phyloP scores from a whole-genome alignment of 768 basidiomycete genomes.

The Serendipita indica region DNA sequence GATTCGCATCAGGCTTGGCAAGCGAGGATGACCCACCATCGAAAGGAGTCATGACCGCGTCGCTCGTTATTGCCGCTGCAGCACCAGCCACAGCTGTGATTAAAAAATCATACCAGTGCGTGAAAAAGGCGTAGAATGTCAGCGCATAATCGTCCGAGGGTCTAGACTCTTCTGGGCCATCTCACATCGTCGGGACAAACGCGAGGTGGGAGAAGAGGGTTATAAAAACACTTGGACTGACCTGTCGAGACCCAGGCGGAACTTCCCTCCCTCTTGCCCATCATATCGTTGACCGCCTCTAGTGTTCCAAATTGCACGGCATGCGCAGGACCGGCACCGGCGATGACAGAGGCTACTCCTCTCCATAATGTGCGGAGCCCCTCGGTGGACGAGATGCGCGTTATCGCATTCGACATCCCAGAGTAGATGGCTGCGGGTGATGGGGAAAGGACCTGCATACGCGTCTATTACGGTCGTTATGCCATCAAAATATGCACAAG shows the following conservation, averaged over 20 bases:
- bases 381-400: slow-evolving; percentile 87
- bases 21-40: slow-evolving; percentile 50
- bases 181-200: background rate
- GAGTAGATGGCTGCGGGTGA: slow-evolving; percentile 77
- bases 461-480: slow-evolving; percentile 47
- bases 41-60: slow-evolving; percentile 99
- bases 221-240: slow-evolving; percentile 29
- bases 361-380: slow-evolving; percentile 86
- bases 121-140: too few relatives aligned
- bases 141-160: background rate
- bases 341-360: slow-evolving; percentile 87
- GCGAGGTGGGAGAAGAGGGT: background rate
- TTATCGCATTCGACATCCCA: slow-evolving; percentile 79
- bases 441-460: slow-evolving; percentile 94
- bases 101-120: background rate
- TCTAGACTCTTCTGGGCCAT: background rate
- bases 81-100: slow-evolving; percentile 76
- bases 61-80: slow-evolving; percentile 83
- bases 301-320: slow-evolving; percentile 95
- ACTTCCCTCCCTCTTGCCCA: slow-evolving; percentile 56
- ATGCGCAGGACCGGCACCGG: slow-evolving; percentile 96
- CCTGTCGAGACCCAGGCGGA: slow-evolving; percentile 81
- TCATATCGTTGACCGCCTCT: slow-evolving; percentile 86
- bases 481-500: background rate
- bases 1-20: slow-evolving; percentile 12